Conservation (phyloP, 768 basidiomycete species). For the Hygrocybe punicea region DNA sequence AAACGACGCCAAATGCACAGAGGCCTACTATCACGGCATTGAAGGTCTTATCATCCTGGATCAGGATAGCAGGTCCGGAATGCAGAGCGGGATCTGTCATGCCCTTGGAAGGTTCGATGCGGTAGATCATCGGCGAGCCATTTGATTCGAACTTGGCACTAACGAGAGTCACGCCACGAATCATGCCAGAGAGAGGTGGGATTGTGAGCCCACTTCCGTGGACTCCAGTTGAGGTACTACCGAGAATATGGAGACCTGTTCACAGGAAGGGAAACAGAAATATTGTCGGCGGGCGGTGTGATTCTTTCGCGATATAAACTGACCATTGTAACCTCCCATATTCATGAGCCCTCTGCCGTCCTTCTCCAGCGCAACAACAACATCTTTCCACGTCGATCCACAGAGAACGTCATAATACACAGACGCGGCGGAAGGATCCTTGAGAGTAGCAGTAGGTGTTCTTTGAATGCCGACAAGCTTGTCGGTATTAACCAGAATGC, state of each 20-base stretch:
- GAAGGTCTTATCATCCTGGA: conserved; percentile 3
- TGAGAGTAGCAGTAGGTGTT: background rate
- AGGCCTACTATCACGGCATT: background rate
- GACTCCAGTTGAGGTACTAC: background rate
- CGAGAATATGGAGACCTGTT: background rate
- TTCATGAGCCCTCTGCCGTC: conserved; percentile 6
- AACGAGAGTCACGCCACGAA: conserved; percentile 1
- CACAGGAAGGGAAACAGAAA: too few species aligned
- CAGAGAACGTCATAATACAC: background rate
- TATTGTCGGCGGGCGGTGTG: too few species aligned
- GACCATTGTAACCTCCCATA: background rate
- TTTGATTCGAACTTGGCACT: background rate
- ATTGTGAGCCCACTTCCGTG: conserved; percentile 1
- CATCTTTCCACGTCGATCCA: background rate
- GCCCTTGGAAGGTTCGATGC: conserved; percentile 2
- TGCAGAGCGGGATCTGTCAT: background rate
- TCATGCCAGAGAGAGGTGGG: conserved; percentile 1
- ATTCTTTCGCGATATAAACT: background rate
- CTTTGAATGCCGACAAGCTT: background rate
- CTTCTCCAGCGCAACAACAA: conserved; percentile 3
- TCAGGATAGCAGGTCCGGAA: background rate
- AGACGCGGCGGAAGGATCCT: background rate
- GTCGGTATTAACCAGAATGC: conserved; percentile 1
- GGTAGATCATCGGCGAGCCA: background rate
- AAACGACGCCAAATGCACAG: conserved; percentile 2